Evolutionary conservation across 495 filamentous ascomycete species (phyloP), one percentile per base, ranked within the genome.

Genomic region (Aspergillus haitiensis): DNA sequence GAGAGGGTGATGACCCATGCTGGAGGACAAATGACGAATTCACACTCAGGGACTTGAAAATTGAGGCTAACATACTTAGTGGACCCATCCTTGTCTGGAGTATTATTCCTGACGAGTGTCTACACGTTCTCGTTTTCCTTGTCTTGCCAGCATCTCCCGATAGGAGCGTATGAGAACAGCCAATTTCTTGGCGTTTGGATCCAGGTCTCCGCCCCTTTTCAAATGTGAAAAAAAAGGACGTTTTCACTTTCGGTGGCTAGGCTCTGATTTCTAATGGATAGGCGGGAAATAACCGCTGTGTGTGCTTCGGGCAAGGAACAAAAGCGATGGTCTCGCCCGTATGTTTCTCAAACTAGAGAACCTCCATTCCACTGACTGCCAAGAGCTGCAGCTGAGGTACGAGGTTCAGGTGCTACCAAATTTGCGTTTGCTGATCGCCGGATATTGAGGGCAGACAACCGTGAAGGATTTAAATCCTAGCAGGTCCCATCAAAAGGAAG

Each of bases 381-480:
- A 27, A 27, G 21, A 27, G 3, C 21, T 27, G 21, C 21, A 27
- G 1, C 21, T 27, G 21, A 3, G 21, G 21, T 27, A 3, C 21
- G 21, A 27, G 21, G 21, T 27, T 27, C 21, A 27, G 21, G 1
- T 27, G 21, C 21, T 27, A 3, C 21, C 21, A 27, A 27, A 27
- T 27, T 27, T 27, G 3, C 21, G 21, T 27, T 27, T 27, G 21
- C 21, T 27, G 3, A 27, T 27, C 21, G 21, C 21, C 21, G 3
- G 21, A 27, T 27, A 1, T 27, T 1, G 21, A 27, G 21, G 21
- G 21, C 32, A 53, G 51, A 39, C 51, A 31, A n/a, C 51, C 37
- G 15, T 10, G 49, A 53, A 53, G 51, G 51, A 53, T n/a, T 53
- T 21, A 33, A 18, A 53, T 53, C 51, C 51, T 53, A 37, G 51